phyloP scores from a whole-genome alignment of 2,329 filamentous ascomycete species.

The Didymella pomorum region DNA sequence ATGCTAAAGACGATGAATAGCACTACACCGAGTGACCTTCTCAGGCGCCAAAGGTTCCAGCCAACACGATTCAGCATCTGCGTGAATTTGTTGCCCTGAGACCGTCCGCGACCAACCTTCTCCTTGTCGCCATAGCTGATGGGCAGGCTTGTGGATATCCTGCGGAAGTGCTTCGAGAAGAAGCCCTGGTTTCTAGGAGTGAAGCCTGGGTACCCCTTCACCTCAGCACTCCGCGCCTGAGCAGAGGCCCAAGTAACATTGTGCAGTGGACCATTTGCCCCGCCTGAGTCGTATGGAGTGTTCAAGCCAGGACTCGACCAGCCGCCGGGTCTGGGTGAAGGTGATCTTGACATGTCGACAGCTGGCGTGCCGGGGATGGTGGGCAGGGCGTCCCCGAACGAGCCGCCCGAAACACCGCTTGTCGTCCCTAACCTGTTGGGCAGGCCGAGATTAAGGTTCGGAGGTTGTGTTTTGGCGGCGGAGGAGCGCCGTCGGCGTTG shows the following conservation, averaged over 20 bases:
- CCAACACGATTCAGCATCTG: conserved; percentile 51
- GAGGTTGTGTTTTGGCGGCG: conserved; percentile 47
- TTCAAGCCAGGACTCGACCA: conserved; percentile 86
- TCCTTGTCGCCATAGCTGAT: conserved; percentile 77
- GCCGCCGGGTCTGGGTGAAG: conserved; percentile 84
- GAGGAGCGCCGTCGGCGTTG: conserved; percentile 53
- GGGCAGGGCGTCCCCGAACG: conserved; percentile 46
- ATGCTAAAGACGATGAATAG: conserved; percentile 68
- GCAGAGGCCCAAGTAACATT: conserved; percentile 82
- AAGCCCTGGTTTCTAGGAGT: conserved; percentile 84
- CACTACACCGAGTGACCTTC: conserved; percentile 67
- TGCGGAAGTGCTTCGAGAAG: conserved; percentile 84
- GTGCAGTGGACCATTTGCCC: conserved; percentile 62
- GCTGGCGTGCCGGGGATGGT: conserved; percentile 51
- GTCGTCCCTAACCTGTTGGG: conserved; percentile 44
- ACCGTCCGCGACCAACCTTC: conserved; percentile 69
- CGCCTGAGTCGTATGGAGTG: conserved; percentile 69
- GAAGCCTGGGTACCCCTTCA: conserved; percentile 79
- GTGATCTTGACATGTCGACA: conserved; percentile 79
- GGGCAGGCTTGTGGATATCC: conserved; percentile 80
- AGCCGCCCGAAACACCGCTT: conserved; percentile 44
- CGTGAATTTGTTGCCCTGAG: conserved; percentile 46
- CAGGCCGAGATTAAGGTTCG: conserved; percentile 40
- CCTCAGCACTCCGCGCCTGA: conserved; percentile 76
- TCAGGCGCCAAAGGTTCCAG: conserved; percentile 69